Conservation (phyloP, 2,329 filamentous ascomycete species). For the Sporothrix pallida region DNA sequence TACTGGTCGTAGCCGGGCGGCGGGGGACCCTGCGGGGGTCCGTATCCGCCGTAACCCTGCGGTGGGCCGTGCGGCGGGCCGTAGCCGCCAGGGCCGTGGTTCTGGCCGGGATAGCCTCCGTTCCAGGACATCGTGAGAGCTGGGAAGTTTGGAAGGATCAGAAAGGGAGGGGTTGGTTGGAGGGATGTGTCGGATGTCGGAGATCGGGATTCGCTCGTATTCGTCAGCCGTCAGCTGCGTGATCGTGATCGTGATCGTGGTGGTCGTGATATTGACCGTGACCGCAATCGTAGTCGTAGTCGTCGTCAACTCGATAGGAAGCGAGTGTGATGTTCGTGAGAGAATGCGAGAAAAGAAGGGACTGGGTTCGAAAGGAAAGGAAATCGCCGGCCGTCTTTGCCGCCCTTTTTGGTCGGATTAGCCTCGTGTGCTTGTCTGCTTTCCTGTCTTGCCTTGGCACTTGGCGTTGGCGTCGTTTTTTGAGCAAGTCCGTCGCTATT, state of each 20-base stretch:
- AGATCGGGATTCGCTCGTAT: neutral
- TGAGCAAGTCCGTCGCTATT: neutral
- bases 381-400: neutral
- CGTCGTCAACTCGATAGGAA: neutral
- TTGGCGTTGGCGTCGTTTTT: neutral
- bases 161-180: neutral
- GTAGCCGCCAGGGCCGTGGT: constrained; percentile 39
- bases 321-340: too few species aligned
- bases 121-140: constrained; percentile 25
- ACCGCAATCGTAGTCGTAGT: neutral
- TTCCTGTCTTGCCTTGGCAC: constrained; percentile 10
- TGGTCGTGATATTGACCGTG: too few species aligned
- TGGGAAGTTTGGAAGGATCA: too few species aligned
- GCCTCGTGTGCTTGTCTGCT: neutral
- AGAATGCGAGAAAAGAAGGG: neutral
- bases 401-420: neutral
- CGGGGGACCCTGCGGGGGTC: constrained; percentile 33
- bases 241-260: neutral
- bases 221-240: neutral
- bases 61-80: constrained; percentile 27
- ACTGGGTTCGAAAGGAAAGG: neutral
- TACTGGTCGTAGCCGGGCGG: constrained; percentile 37
- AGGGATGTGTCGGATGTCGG: too few species aligned
- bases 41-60: constrained; percentile 23
- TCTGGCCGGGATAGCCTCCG: constrained; percentile 40